Evolutionary conservation across 179 eudicot species (phyloP), one percentile per base, ranked within the genome.

Genomic region (Gypsophila paniculata): DNA sequence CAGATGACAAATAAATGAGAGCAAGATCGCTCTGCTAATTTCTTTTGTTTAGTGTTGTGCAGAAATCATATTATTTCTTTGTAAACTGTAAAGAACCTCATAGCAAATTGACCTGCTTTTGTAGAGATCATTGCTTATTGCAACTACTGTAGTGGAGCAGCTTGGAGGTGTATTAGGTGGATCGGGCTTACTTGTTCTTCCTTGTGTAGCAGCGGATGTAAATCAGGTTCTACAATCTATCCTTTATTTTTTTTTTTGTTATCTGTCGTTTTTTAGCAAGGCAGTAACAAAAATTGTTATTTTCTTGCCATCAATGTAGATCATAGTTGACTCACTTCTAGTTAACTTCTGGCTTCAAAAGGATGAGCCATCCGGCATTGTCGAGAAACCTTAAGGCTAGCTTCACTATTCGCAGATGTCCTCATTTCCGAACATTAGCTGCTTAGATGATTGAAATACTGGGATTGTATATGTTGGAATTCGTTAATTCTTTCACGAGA

Each of bases 121-220:
- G 70, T 72, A 83, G 86, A 70, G 78, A 80, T 79, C 84, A 53
- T 74, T 80, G 72, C 78, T 81, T 32, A 74, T 80, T 13, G 80
- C 84, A 23, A 82, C 83, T 17, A 77, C 82, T 54, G 81, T 80
- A 52, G 76, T 83, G 65, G 86, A 78, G 78, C 86, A 83, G 74
- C 78, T 83, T 75, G 76, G 79, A 69, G 82, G 82, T 19, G 80
- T 79, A 39, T 69, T 83, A 69, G 84, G 86, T 25, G 75, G 65
- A 60, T 68, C 86, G 18, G 86, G 84, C 73, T 81, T 83, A 69
- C 80, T 80, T 69, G 72, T 83, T 75, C 82, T 80, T 61, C 86
- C 84, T 73, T 78, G 80, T 63, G 76, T 83, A 54, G 86, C 86
- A 38, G 80, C 80, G 19, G 84, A 83, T 44, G 76, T 83, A 68